These are phyloP conservation scores for Gossypium mustelinum DNA, from an alignment of 345 rosid genomes.

Conservation along the genomic window DNA sequence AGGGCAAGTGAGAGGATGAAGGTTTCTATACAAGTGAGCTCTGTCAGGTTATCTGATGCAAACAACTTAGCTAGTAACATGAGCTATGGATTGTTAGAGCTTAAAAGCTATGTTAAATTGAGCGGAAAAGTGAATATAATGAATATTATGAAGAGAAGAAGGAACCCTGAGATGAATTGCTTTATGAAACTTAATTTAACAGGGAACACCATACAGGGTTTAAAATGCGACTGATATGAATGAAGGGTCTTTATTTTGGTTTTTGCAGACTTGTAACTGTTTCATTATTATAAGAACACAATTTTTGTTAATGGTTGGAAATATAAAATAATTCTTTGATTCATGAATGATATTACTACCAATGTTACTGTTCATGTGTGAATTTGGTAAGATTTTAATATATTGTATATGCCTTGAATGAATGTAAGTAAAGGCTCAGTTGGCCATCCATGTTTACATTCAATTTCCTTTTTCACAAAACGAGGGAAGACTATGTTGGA, in stretches of 20 bases:
- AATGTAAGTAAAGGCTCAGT: too few species aligned
- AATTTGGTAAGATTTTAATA: neutral
- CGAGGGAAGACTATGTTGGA: too few species aligned
- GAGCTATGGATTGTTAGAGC: slow-evolving; percentile 33
- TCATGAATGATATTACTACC: neutral
- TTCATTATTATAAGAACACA: neutral
- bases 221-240: slow-evolving; percentile 26
- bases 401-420: too few species aligned
- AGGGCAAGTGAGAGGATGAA: slow-evolving; percentile 25
- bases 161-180: slow-evolving; percentile 39
- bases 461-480: too few species aligned
- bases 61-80: slow-evolving; percentile 27
- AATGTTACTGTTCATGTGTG: neutral
- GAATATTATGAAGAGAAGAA: slow-evolving; percentile 26
- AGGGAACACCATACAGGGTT: slow-evolving; percentile 17
- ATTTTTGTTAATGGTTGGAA: neutral
- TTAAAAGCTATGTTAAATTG: slow-evolving; percentile 29
- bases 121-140: slow-evolving; percentile 34
- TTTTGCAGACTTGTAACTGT: neutral
- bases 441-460: too few species aligned
- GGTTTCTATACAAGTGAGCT: slow-evolving; percentile 24
- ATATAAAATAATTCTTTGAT: neutral
- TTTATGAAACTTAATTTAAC: slow-evolving; percentile 32
- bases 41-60: slow-evolving; percentile 10
- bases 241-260: neutral